Conservation (phyloP, 148 eudicot species). For the Spergularia bocconei region DNA sequence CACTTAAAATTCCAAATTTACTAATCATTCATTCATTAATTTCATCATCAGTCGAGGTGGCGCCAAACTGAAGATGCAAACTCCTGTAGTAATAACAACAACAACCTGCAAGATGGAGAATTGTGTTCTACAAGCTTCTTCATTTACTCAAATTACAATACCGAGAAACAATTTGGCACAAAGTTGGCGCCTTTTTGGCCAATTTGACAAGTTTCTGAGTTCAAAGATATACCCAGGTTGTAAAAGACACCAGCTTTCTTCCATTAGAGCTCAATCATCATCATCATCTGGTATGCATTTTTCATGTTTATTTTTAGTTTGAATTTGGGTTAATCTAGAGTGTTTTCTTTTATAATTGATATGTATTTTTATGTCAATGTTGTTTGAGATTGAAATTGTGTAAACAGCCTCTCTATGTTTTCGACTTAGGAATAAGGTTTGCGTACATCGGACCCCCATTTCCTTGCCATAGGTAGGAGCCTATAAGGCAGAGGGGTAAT, state of each 20-base stretch:
- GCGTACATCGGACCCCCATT: no score
- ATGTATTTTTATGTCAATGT: background rate
- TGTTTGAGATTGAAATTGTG: background rate
- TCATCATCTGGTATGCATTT: constrained; percentile 44
- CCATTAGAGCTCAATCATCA: constrained; percentile 32
- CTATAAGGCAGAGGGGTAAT: no score
- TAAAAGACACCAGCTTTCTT: constrained; percentile 28
- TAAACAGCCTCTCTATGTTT: background rate
- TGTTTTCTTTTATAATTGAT: background rate
- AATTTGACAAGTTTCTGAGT: constrained; percentile 23
- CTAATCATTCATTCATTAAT: no score
- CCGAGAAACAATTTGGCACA: constrained; percentile 4
- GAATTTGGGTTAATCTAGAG: background rate
- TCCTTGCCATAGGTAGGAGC: no score
- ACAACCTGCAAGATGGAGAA: constrained; percentile 7
- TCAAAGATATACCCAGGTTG: constrained; percentile 22
- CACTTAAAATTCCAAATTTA: background rate
- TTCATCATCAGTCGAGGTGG: background rate
- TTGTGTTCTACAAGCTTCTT: constrained; percentile 7
- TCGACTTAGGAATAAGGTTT: no score
- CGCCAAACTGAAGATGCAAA: constrained; percentile 12
- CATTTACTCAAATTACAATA: background rate
- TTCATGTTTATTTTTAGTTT: background rate
- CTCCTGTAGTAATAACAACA: background rate
- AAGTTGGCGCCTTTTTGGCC: constrained; percentile 13